These are phyloP conservation scores for Clarireedia paspali DNA, from an alignment of 2,329 filamentous ascomycete species.

Conservation along the genomic window DNA sequence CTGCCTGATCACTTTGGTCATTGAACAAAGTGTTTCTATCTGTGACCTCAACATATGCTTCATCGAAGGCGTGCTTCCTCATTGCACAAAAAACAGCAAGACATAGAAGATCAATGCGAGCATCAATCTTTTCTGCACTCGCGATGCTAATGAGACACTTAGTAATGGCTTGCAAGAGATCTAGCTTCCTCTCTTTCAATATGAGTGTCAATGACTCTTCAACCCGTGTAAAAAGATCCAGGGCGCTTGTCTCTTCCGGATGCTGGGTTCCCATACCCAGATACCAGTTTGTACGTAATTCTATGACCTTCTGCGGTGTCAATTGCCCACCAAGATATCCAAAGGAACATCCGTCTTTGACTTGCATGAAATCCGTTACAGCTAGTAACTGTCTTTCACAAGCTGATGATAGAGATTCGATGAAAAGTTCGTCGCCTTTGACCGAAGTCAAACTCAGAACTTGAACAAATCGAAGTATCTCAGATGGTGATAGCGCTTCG, in stretches of 20 bases:
- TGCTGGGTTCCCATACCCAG: slow-evolving; percentile 31
- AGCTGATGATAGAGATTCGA: background rate
- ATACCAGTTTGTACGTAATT: slow-evolving; percentile 36
- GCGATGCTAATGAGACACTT: background rate
- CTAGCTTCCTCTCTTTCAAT: slow-evolving; percentile 12
- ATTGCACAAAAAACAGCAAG: slow-evolving; percentile 50
- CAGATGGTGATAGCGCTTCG: slow-evolving; percentile 32
- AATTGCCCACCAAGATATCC: slow-evolving; percentile 35
- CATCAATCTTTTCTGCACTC: slow-evolving; percentile 29
- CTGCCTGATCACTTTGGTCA: slow-evolving; percentile 52
- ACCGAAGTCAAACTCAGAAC: background rate
- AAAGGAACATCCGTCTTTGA: slow-evolving; percentile 33
- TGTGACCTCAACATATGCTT: slow-evolving; percentile 55
- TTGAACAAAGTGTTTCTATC: slow-evolving; percentile 55
- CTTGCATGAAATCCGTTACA: slow-evolving; percentile 26
- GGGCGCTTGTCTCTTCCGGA: slow-evolving; percentile 29
- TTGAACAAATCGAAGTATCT: slow-evolving; percentile 6
- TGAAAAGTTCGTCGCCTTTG: background rate
- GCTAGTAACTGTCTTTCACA: slow-evolving; percentile 9
- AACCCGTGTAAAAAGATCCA: slow-evolving; percentile 33
- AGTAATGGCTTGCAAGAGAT: background rate
- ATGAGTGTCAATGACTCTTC: slow-evolving; percentile 20
- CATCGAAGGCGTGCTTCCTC: slow-evolving; percentile 49
- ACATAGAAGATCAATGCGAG: slow-evolving; percentile 45
- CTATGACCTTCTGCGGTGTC: slow-evolving; percentile 30